Conservation (phyloP, 306 rosid genomes). For the Gastrolobium villosum region DNA sequence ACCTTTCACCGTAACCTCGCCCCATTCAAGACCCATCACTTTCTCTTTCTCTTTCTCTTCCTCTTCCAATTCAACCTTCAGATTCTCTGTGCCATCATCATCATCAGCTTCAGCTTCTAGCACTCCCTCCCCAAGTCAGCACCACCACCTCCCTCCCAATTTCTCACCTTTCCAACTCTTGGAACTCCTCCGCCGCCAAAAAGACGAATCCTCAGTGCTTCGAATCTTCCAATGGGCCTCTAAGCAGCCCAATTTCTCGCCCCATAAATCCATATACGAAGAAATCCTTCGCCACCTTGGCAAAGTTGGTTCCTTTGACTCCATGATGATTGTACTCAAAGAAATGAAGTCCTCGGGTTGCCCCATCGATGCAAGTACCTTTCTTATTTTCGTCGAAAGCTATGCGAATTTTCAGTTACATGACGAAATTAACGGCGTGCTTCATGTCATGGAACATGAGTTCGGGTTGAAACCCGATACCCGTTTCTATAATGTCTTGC, state of each 20-base stretch:
- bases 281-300: conserved; percentile 70
- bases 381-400: conserved; percentile 62
- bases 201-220: conserved; percentile 73
- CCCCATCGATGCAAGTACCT: conserved; percentile 51
- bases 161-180: conserved; percentile 76
- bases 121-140: conserved; percentile 44
- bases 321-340: conserved; percentile 57
- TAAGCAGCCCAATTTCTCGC: conserved; percentile 69
- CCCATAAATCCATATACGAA: conserved; percentile 60
- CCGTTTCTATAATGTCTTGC: conserved; percentile 64
- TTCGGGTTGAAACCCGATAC: conserved; percentile 70
- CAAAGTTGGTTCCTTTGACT: conserved; percentile 61
- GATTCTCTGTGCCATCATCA: conserved; percentile 37
- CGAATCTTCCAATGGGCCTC: conserved; percentile 79
- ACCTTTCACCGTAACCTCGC: conserved; percentile 37
- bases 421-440: conserved; percentile 56
- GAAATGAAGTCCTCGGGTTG: conserved; percentile 58
- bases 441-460: conserved; percentile 64
- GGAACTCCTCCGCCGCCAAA: conserved; percentile 73
- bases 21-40: conserved; percentile 46
- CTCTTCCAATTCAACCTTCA: conserved; percentile 42
- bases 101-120: conserved; percentile 46
- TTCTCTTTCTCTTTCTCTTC: conserved; percentile 28
- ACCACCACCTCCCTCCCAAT: conserved; percentile 72
- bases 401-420: conserved; percentile 59